Conservation (phyloP, 2,329 filamentous ascomycete species). For the Tolypocladium paradoxum region DNA sequence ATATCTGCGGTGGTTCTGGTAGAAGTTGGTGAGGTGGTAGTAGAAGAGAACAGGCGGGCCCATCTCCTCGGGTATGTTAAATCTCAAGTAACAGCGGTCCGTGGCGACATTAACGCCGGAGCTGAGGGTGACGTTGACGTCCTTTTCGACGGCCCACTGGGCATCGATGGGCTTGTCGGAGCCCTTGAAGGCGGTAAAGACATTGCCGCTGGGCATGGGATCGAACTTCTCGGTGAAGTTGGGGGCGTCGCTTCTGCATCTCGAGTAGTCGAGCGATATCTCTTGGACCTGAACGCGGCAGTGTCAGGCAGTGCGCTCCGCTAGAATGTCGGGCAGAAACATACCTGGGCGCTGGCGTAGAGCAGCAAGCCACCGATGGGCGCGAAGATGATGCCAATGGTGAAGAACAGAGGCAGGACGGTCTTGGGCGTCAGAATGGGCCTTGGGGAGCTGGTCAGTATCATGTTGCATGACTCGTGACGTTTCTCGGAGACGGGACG, state of each 20-base stretch:
- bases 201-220: slow-evolving; percentile 44
- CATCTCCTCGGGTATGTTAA: slow-evolving; percentile 70
- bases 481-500: neutral
- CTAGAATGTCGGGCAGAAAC: too few relatives aligned
- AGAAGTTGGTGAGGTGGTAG: slow-evolving; percentile 95
- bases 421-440: slow-evolving; percentile 94
- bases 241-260: slow-evolving; percentile 53
- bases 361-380: slow-evolving; percentile 81
- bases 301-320: slow-evolving; percentile 6
- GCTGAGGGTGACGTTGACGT: slow-evolving; percentile 29
- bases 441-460: slow-evolving; percentile 31
- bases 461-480: neutral
- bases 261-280: slow-evolving; percentile 80
- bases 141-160: slow-evolving; percentile 30
- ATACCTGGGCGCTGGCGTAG: slow-evolving; percentile 72
- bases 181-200: slow-evolving; percentile 63
- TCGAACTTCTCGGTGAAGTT: slow-evolving; percentile 21
- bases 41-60: slow-evolving; percentile 80
- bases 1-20: slow-evolving; percentile 96
- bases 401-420: slow-evolving; percentile 82
- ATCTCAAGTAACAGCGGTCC: slow-evolving; percentile 61
- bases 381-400: slow-evolving; percentile 82
- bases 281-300: slow-evolving; percentile 62
- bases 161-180: slow-evolving; percentile 27
- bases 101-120: slow-evolving; percentile 24